A percentile compares a stretch with the other conserved stretches of the same genome.
Conservation (phyloP, 805 yeast genomes). For the Candida berthetii region DNA sequence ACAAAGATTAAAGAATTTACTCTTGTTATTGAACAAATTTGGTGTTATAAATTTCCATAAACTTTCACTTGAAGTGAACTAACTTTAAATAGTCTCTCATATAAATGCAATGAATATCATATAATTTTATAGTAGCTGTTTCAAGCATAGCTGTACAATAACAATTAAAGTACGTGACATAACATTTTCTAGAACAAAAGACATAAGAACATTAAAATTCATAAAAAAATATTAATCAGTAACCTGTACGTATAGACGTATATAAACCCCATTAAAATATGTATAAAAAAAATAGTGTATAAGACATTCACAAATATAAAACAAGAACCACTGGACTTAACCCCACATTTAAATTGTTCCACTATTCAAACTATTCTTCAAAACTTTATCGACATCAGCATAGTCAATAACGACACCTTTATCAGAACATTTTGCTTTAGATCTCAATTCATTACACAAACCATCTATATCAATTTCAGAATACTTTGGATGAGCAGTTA, state of each 20-base stretch:
- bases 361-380: constrained; percentile 12
- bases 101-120: too few species aligned
- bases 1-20: constrained; percentile 5
- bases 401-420: constrained; percentile 84
- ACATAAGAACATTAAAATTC: too few species aligned
- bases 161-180: too few species aligned
- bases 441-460: constrained; percentile 79
- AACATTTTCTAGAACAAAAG: too few species aligned
- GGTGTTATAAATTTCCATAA: constrained; percentile 13
- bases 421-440: constrained; percentile 94
- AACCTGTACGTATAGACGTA: too few species aligned
- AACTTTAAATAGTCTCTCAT: neutral
- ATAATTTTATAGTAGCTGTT: too few species aligned
- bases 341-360: neutral
- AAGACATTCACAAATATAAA: too few species aligned
- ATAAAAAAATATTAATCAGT: too few species aligned
- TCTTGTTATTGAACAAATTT: constrained; percentile 10
- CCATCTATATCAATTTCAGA: constrained; percentile 94
- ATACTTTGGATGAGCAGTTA: constrained; percentile 89
- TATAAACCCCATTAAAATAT: too few species aligned
- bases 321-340: too few species aligned
- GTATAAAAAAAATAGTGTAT: too few species aligned
- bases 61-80: constrained; percentile 11
- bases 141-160: too few species aligned
- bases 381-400: constrained; percentile 63